A percentile compares a stretch with the other conserved stretches of the same genome.
Conservation (phyloP, 1,284 basidiomycete species). For the Pseudozyma thailandica region DNA sequence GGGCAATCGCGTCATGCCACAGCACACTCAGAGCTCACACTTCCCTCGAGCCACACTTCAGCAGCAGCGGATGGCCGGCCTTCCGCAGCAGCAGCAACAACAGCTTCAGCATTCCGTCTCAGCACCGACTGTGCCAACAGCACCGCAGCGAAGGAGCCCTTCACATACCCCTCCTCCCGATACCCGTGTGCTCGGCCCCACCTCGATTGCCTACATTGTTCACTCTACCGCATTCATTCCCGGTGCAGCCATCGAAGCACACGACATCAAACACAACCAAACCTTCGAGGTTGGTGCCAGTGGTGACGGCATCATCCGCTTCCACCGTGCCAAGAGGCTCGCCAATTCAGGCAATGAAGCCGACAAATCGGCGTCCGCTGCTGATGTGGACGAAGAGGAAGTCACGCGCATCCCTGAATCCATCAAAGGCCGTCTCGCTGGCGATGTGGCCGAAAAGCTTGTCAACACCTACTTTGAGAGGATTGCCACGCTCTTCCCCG, state of each 20-base stretch:
- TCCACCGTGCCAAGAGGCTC: conserved; percentile 73
- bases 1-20: conserved; percentile 17
- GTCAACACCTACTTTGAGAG: conserved; percentile 91
- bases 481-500: conserved; percentile 83
- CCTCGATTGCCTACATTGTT: conserved; percentile 83
- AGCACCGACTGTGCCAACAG: background rate
- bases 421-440: conserved; percentile 54
- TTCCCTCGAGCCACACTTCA: conserved; percentile 1
- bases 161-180: conserved; percentile 54
- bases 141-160: conserved; percentile 22
- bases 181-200: conserved; percentile 74
- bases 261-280: conserved; percentile 75
- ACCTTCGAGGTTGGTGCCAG: conserved; percentile 72
- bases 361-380: conserved; percentile 4
- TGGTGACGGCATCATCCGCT: conserved; percentile 87
- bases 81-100: conserved; percentile 3
- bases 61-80: conserved; percentile 1
- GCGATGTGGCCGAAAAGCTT: conserved; percentile 73
- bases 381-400: conserved; percentile 32
- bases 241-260: conserved; percentile 81
- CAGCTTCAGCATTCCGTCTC: background rate
- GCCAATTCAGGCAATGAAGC: conserved; percentile 1
- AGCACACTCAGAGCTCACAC: conserved; percentile 11
- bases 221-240: conserved; percentile 88
- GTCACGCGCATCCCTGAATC: conserved; percentile 45